phyloP scores from a whole-genome alignment of 768 basidiomycete species.

The Leccinum arenicola region DNA sequence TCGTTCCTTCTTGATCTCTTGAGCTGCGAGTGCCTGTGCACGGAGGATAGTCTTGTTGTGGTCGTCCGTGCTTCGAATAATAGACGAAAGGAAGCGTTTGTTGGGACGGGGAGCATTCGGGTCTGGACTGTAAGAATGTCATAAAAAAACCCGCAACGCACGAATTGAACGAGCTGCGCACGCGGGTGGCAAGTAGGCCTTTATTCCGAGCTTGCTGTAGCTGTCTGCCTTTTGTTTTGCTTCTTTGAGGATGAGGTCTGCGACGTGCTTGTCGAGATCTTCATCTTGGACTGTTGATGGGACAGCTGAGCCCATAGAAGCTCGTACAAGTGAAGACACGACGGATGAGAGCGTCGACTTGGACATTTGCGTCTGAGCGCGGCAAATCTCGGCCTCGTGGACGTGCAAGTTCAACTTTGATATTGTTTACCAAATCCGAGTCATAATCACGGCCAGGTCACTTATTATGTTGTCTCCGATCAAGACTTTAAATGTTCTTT shows the following conservation, averaged over 20 bases:
- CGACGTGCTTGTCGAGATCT: constrained; percentile 89
- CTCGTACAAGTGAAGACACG: constrained; percentile 75
- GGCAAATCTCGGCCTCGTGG: constrained; percentile 1
- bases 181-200: constrained; percentile 66
- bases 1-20: constrained; percentile 66
- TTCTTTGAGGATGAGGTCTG: constrained; percentile 87
- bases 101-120: constrained; percentile 75
- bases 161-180: constrained; percentile 35
- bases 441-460: neutral
- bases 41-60: constrained; percentile 86
- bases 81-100: constrained; percentile 78
- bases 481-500: constrained; percentile 4
- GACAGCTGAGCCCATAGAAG: constrained; percentile 70
- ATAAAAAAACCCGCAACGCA: neutral
- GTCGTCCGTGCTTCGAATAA: constrained; percentile 92
- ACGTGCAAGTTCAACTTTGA: constrained; percentile 12
- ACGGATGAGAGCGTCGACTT: constrained; percentile 75
- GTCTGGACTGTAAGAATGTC: constrained; percentile 47
- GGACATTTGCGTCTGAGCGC: constrained; percentile 30
- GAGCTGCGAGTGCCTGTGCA: constrained; percentile 68
- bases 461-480: neutral
- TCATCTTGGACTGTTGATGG: constrained; percentile 63
- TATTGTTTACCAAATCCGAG: constrained; percentile 17
- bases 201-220: constrained; percentile 74
- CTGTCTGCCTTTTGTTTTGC: constrained; percentile 87